Conservation (phyloP, 768 basidiomycete species). For the Suillus luteus region DNA sequence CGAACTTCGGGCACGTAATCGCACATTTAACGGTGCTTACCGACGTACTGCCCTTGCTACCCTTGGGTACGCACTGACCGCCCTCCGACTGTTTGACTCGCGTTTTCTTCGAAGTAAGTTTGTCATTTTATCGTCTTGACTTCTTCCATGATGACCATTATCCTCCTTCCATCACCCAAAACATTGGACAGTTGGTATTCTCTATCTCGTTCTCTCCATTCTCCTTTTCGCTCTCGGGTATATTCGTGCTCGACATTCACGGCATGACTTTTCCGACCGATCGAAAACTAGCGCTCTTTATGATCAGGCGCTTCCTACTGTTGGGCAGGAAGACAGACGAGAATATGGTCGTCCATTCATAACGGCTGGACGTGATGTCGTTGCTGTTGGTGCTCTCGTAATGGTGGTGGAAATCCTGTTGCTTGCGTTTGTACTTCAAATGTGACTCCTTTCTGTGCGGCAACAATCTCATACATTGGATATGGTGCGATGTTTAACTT, state of each 20-base stretch:
- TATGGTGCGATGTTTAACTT: constrained; percentile 15
- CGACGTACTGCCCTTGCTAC: constrained; percentile 72
- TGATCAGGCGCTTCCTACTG: constrained; percentile 48
- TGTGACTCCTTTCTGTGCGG: constrained; percentile 25
- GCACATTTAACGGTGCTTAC: constrained; percentile 86
- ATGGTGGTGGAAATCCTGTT: constrained; percentile 65
- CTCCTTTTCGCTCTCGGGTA: constrained; percentile 61
- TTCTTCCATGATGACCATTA: constrained; percentile 3
- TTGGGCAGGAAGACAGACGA: constrained; percentile 60
- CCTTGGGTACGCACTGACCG: constrained; percentile 71
- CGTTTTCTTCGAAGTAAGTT: constrained; percentile 72
- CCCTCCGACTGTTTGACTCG: constrained; percentile 77
- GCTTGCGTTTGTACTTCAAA: constrained; percentile 58
- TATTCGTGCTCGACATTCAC: constrained; percentile 63
- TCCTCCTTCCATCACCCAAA: constrained; percentile 34
- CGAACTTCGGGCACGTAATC: constrained; percentile 76
- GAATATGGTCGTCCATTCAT: constrained; percentile 77
- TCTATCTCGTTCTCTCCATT: constrained; percentile 63
- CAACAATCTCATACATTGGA: background rate
- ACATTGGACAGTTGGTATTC: constrained; percentile 48
- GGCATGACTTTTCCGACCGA: constrained; percentile 77
- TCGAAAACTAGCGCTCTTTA: constrained; percentile 29
- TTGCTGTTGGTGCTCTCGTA: constrained; percentile 61
- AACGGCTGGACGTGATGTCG: constrained; percentile 77
- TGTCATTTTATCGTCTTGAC: background rate